These are phyloP conservation scores for Pseudopithomyces chartarum DNA, from an alignment of 2,329 filamentous ascomycete genomes.

Conservation along the genomic window DNA sequence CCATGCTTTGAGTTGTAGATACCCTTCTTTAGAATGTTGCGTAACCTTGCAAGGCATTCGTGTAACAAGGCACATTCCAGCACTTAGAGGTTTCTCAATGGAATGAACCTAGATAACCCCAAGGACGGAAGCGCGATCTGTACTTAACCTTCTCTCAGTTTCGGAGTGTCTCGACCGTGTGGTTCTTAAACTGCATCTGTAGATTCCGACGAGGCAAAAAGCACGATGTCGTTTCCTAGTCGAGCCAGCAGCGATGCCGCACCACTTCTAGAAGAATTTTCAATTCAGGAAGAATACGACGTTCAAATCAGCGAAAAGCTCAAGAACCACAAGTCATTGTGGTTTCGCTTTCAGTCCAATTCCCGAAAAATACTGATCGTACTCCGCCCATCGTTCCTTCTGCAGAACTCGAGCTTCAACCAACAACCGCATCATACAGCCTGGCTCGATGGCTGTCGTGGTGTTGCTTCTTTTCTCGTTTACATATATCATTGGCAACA, in stretches of 20 bases:
- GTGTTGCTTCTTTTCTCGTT: conserved; percentile 67
- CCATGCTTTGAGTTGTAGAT: no score
- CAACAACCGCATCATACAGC: conserved; percentile 3
- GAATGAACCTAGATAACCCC: no score
- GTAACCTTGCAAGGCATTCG: no score
- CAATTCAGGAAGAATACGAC: background rate
- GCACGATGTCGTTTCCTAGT: background rate
- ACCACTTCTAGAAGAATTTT: background rate
- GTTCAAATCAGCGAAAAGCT: background rate
- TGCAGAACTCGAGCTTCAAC: background rate
- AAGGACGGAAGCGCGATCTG: no score
- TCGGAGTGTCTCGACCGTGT: no score
- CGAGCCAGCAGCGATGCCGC: conserved; percentile 3
- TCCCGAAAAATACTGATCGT: background rate
- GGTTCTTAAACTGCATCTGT: no score
- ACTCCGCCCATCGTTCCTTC: background rate
- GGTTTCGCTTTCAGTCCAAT: background rate
- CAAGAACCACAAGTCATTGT: background rate
- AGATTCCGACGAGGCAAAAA: no score
- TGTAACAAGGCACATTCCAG: no score
- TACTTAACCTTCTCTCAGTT: no score
- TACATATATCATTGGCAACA: conserved; percentile 63
- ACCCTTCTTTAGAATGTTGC: no score
- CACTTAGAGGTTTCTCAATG: no score
- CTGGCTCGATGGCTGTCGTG: conserved; percentile 62